Conservation (phyloP, 108 stramenopile species). For the Skeletonema potamos region DNA sequence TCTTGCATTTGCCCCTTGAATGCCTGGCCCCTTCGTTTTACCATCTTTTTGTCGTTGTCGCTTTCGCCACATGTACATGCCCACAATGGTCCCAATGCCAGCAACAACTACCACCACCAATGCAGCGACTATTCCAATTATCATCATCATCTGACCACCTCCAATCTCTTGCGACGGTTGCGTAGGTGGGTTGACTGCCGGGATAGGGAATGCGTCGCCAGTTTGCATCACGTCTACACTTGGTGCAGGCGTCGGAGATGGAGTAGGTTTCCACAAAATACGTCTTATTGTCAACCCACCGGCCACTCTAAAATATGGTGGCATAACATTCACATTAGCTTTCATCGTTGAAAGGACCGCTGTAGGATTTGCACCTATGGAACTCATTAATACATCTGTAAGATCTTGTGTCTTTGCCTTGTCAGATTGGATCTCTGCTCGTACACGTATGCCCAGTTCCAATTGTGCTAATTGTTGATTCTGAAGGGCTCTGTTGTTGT, state of each 20-base stretch:
- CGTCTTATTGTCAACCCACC: not conserved
- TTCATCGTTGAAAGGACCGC: constrained; percentile 4
- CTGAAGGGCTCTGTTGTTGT: constrained; percentile 3
- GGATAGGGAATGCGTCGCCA: not conserved
- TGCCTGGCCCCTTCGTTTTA: too few species aligned
- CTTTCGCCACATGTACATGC: not conserved
- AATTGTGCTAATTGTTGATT: constrained; percentile 20
- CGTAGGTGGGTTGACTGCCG: not conserved
- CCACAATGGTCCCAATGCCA: not conserved
- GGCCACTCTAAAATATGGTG: not conserved
- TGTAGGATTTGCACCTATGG: not conserved
- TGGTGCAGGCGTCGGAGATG: not conserved
- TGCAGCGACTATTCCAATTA: not conserved
- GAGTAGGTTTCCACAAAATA: not conserved
- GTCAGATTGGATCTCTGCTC: constrained; percentile 5
- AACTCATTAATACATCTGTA: not conserved
- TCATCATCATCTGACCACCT: not conserved
- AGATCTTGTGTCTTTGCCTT: constrained; percentile 11
- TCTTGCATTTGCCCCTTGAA: not conserved
- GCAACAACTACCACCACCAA: not conserved
- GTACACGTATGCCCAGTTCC: constrained; percentile 15
- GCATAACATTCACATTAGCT: not conserved
- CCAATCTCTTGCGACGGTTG: not conserved
- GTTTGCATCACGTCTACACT: not conserved
- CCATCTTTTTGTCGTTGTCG: not conserved